Base-by-base conservation (phyloP, 768 basidiomycete genomes). In the Ramaria rubella region DNA sequence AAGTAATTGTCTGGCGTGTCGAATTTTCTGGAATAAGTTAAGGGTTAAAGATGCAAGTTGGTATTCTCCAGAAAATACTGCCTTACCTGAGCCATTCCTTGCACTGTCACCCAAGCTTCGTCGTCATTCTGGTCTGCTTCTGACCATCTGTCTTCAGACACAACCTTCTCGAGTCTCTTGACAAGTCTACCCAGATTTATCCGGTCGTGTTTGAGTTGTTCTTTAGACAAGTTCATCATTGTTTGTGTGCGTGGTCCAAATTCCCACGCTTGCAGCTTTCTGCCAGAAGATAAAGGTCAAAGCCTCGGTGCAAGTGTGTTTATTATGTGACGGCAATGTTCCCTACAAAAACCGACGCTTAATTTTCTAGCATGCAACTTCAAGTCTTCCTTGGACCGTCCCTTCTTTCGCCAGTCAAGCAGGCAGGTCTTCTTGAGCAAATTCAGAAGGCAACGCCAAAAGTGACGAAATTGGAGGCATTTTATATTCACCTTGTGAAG, bases 401-500 rank as follows among this genome's bases (percentile, higher is more conserved):
- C 2, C 80, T 82, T 12, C 71, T 93, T 57, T 87, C 93, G 1
- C 68, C 70, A 26, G 78, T 85, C 8, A 91, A 87, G 66, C 83
- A 87, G 49, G 77, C 82, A 53, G 75, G 75, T 24, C 79, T 95
- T 15, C 74, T 94, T 48, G 71, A 72, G 34, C 68, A 75, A 21
- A 79, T 93, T 58, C 84, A 85, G 64, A 65, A 72, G 43, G 65
- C 64, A 55, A 71, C 76, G 46, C 71, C 84, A 0, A 70, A 76
- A 48, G 68, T 97, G 63, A 63, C 70, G 7, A 81, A 87, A 4
- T 71, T 97, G 49, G 92, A 96, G 62, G 85, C 89, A 11, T 74
- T 94, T 55, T 91, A 86, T 76, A 69, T 95, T 4, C 96, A 99
- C 70, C 80, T 95, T 14, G 81, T 97, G 63, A 82, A 89, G 61